Conservation (phyloP, 2,329 filamentous ascomycete genomes). For the Alternaria consortialis region DNA sequence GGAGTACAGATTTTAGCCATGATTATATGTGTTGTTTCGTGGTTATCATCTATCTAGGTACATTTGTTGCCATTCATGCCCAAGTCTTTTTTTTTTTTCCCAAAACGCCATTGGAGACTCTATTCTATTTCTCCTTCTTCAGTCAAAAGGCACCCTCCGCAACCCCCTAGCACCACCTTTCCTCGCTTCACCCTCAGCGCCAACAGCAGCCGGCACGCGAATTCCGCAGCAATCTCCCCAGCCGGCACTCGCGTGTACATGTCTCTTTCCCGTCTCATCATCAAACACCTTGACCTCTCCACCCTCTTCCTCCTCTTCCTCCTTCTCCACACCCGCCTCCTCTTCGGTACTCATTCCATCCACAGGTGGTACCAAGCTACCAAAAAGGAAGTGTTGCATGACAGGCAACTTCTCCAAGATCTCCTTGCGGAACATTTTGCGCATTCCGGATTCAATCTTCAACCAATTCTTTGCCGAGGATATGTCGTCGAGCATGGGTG, state of each 20-base stretch:
- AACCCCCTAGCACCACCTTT: slow-evolving; percentile 71
- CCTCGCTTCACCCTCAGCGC: slow-evolving; percentile 86
- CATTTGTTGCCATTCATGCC: neutral
- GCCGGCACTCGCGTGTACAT: slow-evolving; percentile 71
- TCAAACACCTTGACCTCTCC: slow-evolving; percentile 65
- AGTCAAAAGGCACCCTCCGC: slow-evolving; percentile 85
- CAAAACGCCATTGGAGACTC: neutral
- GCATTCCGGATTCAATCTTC: slow-evolving; percentile 95
- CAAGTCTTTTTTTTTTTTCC: neutral
- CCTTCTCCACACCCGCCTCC: slow-evolving; percentile 57
- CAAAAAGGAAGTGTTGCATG: slow-evolving; percentile 98
- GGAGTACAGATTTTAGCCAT: neutral
- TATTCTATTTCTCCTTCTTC: neutral
- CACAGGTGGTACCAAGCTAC: slow-evolving; percentile 79
- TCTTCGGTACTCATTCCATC: slow-evolving; percentile 78
- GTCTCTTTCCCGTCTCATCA: slow-evolving; percentile 71
- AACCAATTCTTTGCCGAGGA: slow-evolving; percentile 86
- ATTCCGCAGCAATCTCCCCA: slow-evolving; percentile 99
- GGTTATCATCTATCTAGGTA: neutral
- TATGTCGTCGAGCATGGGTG: slow-evolving; percentile 98
- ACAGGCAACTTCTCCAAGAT: slow-evolving; percentile 93
- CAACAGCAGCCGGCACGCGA: slow-evolving; percentile 92
- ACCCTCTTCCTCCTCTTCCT: slow-evolving; percentile 54
- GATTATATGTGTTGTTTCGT: neutral
- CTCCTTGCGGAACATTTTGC: slow-evolving; percentile 94